A percentile compares a stretch with the other conserved stretches of the same genome.
These are phyloP conservation scores for Paramecium octaurelia DNA, from an alignment of 73 alveolate genomes.

Conservation along the genomic window DNA sequence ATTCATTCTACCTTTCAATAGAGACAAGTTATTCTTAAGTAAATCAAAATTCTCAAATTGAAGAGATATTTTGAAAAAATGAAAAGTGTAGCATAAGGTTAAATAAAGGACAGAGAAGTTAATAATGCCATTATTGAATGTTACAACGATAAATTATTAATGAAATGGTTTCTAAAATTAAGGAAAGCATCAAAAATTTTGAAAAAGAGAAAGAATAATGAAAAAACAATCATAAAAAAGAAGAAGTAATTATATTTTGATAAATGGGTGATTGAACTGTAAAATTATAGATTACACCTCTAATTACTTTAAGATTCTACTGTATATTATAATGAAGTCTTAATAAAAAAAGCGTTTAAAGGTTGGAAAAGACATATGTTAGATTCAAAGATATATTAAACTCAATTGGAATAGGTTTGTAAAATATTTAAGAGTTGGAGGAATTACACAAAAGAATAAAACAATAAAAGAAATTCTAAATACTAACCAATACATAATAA, in stretches of 20 bases:
- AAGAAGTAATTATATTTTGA: slow-evolving; percentile 8
- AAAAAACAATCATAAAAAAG: neutral
- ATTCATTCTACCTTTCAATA: neutral
- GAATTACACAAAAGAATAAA: neutral
- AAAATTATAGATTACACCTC: neutral
- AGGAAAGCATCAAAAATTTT: neutral
- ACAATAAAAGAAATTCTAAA: neutral
- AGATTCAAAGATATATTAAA: neutral
- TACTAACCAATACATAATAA: slow-evolving; percentile 6
- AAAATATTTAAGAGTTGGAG: neutral
- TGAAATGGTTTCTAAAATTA: slow-evolving; percentile 5
- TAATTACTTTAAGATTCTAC: neutral
- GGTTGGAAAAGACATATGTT: neutral
- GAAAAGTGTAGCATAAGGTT: neutral
- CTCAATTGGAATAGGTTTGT: neutral
- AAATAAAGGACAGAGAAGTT: neutral
- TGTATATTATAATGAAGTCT: neutral
- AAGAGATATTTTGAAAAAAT: neutral
- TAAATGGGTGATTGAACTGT: slow-evolving; percentile 1
- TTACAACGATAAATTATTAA: neutral
- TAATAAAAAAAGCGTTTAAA: neutral
- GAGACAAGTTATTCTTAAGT: neutral
- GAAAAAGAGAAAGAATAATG: neutral
- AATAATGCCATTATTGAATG: neutral
- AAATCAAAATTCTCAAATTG: neutral